phyloP scores from a whole-genome alignment of 1,284 basidiomycete genomes.

The Chalciporus sp. region DNA sequence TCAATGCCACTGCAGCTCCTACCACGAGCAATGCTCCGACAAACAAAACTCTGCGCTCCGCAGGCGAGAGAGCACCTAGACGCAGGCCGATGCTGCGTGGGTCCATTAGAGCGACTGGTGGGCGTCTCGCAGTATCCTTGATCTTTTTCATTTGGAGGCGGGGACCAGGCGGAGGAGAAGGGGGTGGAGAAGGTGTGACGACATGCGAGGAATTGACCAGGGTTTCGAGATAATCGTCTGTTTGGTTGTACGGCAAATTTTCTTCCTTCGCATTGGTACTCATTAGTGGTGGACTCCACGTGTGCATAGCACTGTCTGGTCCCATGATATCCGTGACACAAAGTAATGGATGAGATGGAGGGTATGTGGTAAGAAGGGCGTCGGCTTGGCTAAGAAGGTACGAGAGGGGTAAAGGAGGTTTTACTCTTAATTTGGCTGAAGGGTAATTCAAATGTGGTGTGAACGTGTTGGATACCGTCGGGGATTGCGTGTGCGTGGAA shows the following conservation, averaged over 20 bases:
- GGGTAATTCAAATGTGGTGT: slow-evolving; percentile 24
- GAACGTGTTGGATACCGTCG: slow-evolving; percentile 21
- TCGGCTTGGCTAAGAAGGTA: slow-evolving; percentile 47
- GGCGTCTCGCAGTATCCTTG: slow-evolving; percentile 9
- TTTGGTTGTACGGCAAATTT: slow-evolving; percentile 14
- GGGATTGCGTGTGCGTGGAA: neutral
- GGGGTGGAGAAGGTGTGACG: slow-evolving; percentile 48
- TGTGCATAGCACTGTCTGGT: slow-evolving; percentile 55
- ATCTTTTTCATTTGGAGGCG: slow-evolving; percentile 19
- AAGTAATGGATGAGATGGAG: slow-evolving; percentile 49
- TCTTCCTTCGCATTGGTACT: slow-evolving; percentile 5
- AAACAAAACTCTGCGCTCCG: slow-evolving; percentile 51
- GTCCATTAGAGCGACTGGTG: slow-evolving; percentile 31
- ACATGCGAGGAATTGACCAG: slow-evolving; percentile 62
- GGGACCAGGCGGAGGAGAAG: slow-evolving; percentile 18
- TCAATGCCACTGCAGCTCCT: slow-evolving; percentile 65
- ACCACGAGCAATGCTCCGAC: slow-evolving; percentile 66
- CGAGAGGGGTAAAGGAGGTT: slow-evolving; percentile 40
- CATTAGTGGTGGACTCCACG: slow-evolving; percentile 26
- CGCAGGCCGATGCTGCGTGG: slow-evolving; percentile 24
- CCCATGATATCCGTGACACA: slow-evolving; percentile 67
- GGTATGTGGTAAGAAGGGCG: slow-evolving; percentile 43
- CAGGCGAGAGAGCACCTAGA: slow-evolving; percentile 33
- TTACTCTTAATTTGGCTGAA: slow-evolving; percentile 15
- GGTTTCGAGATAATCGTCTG: slow-evolving; percentile 61